A percentile compares a stretch with the other conserved stretches of the same genome.
These are phyloP conservation scores for Nothopassalora personata DNA, from an alignment of 2,329 filamentous ascomycete genomes.

Conservation along the genomic window DNA sequence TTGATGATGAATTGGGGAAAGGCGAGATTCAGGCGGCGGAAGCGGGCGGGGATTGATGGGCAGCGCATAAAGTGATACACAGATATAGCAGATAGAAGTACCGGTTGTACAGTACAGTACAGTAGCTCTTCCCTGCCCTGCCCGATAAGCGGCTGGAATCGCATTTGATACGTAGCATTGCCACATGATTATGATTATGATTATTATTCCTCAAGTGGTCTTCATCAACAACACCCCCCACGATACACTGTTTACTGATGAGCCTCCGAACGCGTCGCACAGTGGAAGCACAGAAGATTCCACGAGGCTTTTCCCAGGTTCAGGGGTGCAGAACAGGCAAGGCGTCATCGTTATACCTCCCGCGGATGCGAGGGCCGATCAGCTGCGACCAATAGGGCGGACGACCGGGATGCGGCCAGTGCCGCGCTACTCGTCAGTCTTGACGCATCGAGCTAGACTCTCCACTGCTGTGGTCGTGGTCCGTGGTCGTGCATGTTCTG, in stretches of 20 bases:
- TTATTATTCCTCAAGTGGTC: background rate
- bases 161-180: background rate
- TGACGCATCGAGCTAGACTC: background rate
- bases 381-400: background rate
- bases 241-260: background rate
- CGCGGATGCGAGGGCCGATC: background rate
- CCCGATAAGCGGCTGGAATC: background rate
- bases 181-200: background rate
- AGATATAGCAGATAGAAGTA: too few relatives aligned
- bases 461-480: background rate
- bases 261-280: background rate
- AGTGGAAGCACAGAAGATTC: background rate
- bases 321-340: slow-evolving; percentile 1
- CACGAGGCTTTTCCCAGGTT: slow-evolving; percentile 1
- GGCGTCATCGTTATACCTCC: background rate
- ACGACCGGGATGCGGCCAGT: background rate
- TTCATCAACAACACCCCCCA: background rate
- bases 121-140: too few relatives aligned
- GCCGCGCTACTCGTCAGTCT: background rate
- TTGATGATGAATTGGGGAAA: background rate
- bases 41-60: background rate
- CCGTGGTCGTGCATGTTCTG: background rate
- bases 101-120: too few relatives aligned
- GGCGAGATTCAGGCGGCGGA: background rate
- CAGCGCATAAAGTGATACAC: background rate